phyloP scores from a whole-genome alignment of 2,329 filamentous ascomycete species.

The Hypoxylon sp. region DNA sequence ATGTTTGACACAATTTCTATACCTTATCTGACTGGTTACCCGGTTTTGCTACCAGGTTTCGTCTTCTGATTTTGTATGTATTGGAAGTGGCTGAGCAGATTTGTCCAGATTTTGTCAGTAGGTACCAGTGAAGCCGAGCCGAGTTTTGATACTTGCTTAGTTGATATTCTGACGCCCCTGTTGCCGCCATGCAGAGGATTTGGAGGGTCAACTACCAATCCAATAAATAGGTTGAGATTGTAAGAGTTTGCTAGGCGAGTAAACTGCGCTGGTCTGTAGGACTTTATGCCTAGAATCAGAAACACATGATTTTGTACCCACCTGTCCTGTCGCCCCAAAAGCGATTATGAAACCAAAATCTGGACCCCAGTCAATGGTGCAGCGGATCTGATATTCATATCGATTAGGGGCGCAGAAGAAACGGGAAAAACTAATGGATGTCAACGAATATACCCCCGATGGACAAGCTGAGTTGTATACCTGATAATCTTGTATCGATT shows the following conservation, averaged over 20 bases:
- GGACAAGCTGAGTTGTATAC: too few species aligned
- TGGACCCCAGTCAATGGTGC: not conserved
- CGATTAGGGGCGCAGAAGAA: too few species aligned
- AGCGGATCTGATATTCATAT: not conserved
- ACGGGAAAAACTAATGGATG: too few species aligned
- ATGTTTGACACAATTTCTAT: too few species aligned
- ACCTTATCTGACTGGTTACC: not conserved
- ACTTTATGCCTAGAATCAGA: not conserved
- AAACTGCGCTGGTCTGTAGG: not conserved
- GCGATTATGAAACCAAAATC: not conserved
- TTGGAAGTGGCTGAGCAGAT: not conserved
- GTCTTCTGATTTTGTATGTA: too few species aligned
- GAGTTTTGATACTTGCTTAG: not conserved
- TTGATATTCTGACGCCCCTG: not conserved
- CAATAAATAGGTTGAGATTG: not conserved
- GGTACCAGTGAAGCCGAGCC: not conserved
- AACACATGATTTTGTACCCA: not conserved
- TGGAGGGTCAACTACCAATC: not conserved
- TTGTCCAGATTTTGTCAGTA: constrained; percentile 18
- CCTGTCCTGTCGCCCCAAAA: not conserved
- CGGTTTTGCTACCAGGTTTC: constrained; percentile 5
- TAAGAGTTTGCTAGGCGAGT: not conserved
- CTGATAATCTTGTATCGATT: not conserved
- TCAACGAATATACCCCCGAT: too few species aligned
- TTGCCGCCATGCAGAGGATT: not conserved